Conservation (phyloP, 306 rosid genomes). For the Cucumis cinereus region DNA sequence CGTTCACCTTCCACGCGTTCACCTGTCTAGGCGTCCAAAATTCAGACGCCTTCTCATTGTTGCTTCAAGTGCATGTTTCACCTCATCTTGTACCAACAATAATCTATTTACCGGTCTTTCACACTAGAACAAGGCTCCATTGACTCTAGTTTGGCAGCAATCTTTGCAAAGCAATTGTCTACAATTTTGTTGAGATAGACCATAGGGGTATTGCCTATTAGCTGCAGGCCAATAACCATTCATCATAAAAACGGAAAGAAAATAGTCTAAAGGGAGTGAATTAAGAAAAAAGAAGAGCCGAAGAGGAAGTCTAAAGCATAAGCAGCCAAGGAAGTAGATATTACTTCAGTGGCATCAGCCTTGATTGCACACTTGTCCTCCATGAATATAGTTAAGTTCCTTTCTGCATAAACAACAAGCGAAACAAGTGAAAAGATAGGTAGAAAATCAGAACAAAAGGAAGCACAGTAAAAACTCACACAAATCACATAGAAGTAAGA, state of each 20-base stretch:
- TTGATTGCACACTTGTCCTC: constrained; percentile 46
- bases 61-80: too few species aligned
- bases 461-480: not conserved
- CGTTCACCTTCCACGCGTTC: too few species aligned
- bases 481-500: not conserved
- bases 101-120: constrained; percentile 41
- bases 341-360: constrained; percentile 66
- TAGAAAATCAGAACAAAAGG: not conserved
- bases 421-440: not conserved
- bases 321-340: not conserved
- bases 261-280: not conserved
- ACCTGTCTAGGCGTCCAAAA: too few species aligned
- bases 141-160: constrained; percentile 68
- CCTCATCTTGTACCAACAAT: too few species aligned
- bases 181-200: constrained; percentile 57
- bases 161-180: constrained; percentile 56
- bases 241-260: not conserved
- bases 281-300: not conserved
- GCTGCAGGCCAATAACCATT: constrained; percentile 20
- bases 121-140: constrained; percentile 71
- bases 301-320: not conserved
- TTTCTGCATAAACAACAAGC: constrained; percentile 9
- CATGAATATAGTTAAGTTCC: constrained; percentile 19
- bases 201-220: constrained; percentile 64
- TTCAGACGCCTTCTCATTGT: too few species aligned